Base-by-base conservation (phyloP, 2,329 filamentous ascomycete species). In the Lachnellula suecica region DNA sequence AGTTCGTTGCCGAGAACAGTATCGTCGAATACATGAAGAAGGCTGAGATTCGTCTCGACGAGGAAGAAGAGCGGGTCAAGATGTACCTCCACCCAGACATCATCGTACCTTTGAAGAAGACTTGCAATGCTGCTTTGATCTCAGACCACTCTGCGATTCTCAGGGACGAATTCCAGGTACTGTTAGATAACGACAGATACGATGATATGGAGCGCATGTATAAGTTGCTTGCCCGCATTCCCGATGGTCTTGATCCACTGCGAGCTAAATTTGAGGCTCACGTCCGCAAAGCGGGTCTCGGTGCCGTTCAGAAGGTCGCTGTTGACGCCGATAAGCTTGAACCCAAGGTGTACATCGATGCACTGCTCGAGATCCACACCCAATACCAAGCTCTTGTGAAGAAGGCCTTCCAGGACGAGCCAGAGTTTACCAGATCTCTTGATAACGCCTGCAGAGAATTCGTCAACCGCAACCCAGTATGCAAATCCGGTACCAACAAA, bases 1-100 rank as follows among this genome's bases (percentile, higher is more conserved):
- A 91, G 58, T 99, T 99, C 68, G 84, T 99, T 29, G 89, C 91
- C 10, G 93, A 97, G 71, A 99, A 99, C 70, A 96, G 89, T 58
- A 91, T 99, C 4, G 92, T 99, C 29, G 94, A 99, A 68, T 99
- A 97, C 74, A 97, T 99, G 94, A 97, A 97, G 79, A 99, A 99
- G 81, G 95, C 94, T 1, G 93, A 97, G 73, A 74, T 84, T 38
- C 86, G 94, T 27, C 74, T 99, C 55, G 84, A 90, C 7, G 94
- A 99, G 71, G 94, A 99, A 71, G 94, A 96, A 73, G 90, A 93
- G 67, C 89, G 94, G 23, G 94, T 99, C 9, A 85, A 85, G 59
- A 84, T 97, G 67, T 99, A 96, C 67, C 79, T 99, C 42, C 91
- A 97, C 65, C 83, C 85, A 31, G 94, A 99, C 71, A 97, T 97